Evolutionary conservation across 495 filamentous ascomycete species (phyloP).

Genomic region (Xylaria bambusicola): DNA sequence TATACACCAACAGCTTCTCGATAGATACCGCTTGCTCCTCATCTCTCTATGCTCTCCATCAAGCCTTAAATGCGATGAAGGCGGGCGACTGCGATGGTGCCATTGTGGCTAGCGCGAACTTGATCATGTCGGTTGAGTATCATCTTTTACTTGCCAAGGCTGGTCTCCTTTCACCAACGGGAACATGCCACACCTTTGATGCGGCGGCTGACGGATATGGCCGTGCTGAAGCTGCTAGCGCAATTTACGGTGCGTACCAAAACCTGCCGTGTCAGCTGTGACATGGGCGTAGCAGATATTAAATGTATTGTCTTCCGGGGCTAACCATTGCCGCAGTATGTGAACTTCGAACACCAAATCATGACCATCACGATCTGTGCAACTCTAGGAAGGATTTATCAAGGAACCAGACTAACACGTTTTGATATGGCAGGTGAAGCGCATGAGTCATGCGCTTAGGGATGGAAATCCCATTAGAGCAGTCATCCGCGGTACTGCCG

Average conservation of each 20-base stretch:
- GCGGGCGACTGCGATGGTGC: slow-evolving; percentile 34
- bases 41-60: slow-evolving; percentile 50
- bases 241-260: no score
- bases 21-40: slow-evolving; percentile 61
- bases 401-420: no score
- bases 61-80: slow-evolving; percentile 40
- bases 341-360: slow-evolving; percentile 54
- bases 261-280: no score
- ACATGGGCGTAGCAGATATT: no score
- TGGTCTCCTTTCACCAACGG: slow-evolving; percentile 46
- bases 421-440: no score
- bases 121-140: slow-evolving; percentile 36
- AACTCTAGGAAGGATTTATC: no score
- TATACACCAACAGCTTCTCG: slow-evolving; percentile 48
- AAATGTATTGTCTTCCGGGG: no score
- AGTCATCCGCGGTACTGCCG: slow-evolving; percentile 47
- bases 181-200: slow-evolving; percentile 48
- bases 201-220: slow-evolving; percentile 33
- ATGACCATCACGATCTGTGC: slow-evolving; percentile 38
- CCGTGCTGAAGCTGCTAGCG: slow-evolving; percentile 28
- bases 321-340: no score
- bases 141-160: slow-evolving; percentile 36
- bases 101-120: slow-evolving; percentile 40
- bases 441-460: no score
- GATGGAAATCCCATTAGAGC: slow-evolving; percentile 50